Conservation (phyloP, 2,329 filamentous ascomycete species). For the Peltaster fructicola region DNA sequence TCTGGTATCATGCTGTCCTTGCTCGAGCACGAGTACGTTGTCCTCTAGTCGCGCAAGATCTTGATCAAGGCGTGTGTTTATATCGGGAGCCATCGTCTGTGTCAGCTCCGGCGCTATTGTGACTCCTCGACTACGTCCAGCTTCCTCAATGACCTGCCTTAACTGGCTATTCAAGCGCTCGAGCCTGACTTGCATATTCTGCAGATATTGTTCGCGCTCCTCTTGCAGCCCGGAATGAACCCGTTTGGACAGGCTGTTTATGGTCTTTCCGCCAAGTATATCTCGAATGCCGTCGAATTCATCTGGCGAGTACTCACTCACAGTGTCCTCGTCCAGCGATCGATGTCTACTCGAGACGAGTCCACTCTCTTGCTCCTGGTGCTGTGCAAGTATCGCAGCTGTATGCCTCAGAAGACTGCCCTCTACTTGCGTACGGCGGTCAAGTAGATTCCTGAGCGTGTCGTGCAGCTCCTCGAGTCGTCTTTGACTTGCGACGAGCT, state of each 20-base stretch:
- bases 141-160: slow-evolving; percentile 14
- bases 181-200: slow-evolving; percentile 13
- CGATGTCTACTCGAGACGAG: slow-evolving; percentile 48
- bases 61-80: slow-evolving; percentile 10
- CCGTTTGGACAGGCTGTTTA: slow-evolving; percentile 6
- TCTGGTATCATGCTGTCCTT: slow-evolving; percentile 12
- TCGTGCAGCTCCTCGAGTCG: slow-evolving; percentile 74
- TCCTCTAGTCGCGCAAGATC: slow-evolving; percentile 13
- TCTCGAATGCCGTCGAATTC: slow-evolving; percentile 36
- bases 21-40: slow-evolving; percentile 12
- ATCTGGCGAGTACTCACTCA: slow-evolving; percentile 17
- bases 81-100: too few relatives aligned
- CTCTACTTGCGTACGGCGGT: slow-evolving; percentile 56
- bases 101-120: slow-evolving; percentile 9
- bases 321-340: slow-evolving; percentile 8
- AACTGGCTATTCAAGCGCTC: slow-evolving; percentile 18
- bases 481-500: slow-evolving; percentile 54
- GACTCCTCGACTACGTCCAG: slow-evolving; percentile 12
- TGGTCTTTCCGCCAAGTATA: slow-evolving; percentile 12
- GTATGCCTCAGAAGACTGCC: slow-evolving; percentile 72
- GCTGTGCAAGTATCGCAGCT: slow-evolving; percentile 76
- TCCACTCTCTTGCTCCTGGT: too few relatives aligned
- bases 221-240: slow-evolving; percentile 10
- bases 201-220: slow-evolving; percentile 15
- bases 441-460: slow-evolving; percentile 66